phyloP scores from a whole-genome alignment of 2,329 filamentous ascomycete species.

The Dothiorella sarmentorum region DNA sequence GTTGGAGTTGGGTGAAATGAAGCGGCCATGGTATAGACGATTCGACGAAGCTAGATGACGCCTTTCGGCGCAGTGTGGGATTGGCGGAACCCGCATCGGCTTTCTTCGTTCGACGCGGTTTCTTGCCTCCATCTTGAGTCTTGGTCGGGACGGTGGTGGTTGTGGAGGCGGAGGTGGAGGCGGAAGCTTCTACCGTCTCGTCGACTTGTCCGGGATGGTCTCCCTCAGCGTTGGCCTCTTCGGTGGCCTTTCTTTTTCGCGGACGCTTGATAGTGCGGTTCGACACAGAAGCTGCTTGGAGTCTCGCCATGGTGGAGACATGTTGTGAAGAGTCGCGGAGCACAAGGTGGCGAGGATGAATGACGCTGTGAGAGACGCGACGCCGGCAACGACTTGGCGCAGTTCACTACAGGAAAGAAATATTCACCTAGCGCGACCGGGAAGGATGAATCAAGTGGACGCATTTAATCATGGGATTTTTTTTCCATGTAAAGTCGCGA shows the following conservation, averaged over 20 bases:
- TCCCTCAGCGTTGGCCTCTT: constrained; percentile 19
- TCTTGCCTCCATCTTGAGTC: constrained; percentile 54
- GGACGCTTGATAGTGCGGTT: constrained; percentile 44
- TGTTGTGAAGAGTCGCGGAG: neutral
- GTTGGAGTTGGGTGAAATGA: constrained; percentile 67
- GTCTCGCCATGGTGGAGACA: constrained; percentile 31
- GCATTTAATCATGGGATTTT: no score
- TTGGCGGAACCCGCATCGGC: constrained; percentile 29
- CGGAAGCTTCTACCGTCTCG: constrained; percentile 7
- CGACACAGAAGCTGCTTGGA: constrained; percentile 46
- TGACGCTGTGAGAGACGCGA: constrained; percentile 14
- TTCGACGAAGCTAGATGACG: constrained; percentile 51
- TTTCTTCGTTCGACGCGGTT: constrained; percentile 47
- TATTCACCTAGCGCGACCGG: neutral
- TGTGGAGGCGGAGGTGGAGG: constrained; percentile 22
- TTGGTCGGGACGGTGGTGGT: constrained; percentile 54
- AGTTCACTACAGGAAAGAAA: neutral
- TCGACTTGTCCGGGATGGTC: constrained; percentile 21
- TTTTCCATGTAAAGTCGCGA: neutral
- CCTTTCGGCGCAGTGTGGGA: constrained; percentile 40
- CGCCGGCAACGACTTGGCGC: constrained; percentile 2
- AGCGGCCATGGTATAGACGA: constrained; percentile 67
- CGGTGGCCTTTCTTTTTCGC: constrained; percentile 37
- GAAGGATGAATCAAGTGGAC: no score
- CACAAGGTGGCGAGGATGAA: neutral